These are phyloP conservation scores for Calonectria naviculata DNA, from an alignment of 2,329 filamentous ascomycete genomes.

Conservation along the genomic window DNA sequence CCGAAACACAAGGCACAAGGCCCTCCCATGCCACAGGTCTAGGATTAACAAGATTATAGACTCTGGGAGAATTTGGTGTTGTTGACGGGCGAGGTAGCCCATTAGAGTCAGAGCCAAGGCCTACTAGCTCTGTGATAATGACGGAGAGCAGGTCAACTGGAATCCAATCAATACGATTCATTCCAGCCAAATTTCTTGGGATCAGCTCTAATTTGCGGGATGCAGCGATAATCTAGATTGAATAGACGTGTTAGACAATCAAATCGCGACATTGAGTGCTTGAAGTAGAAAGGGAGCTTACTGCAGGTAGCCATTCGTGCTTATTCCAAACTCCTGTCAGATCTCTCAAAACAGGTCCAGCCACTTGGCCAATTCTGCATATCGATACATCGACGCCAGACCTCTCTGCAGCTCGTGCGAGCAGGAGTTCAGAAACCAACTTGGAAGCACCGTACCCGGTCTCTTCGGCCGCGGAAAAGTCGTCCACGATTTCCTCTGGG, in stretches of 20 bases:
- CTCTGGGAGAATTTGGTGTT: not conserved
- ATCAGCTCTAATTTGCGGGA: not conserved
- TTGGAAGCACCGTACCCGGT: constrained; percentile 4
- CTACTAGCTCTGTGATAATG: not conserved
- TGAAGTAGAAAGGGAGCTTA: not conserved
- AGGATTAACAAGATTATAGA: not conserved
- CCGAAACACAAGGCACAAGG: not conserved
- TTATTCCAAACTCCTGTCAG: not conserved
- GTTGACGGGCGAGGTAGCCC: not conserved
- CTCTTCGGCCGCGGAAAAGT: not conserved
- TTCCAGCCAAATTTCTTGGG: not conserved
- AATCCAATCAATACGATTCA: constrained; percentile 11
- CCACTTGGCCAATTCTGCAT: constrained; percentile 5
- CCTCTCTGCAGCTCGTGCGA: not conserved
- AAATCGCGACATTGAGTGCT: not conserved
- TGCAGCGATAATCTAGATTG: not conserved
- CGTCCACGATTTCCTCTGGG: not conserved
- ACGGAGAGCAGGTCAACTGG: not conserved
- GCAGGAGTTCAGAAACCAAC: not conserved
- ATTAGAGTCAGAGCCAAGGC: not conserved
- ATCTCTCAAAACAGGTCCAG: not conserved
- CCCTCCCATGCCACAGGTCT: not conserved
- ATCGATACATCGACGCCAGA: not conserved
- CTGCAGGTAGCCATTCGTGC: constrained; percentile 5
- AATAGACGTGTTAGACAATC: not conserved